A percentile compares a stretch with the other conserved stretches of the same genome.
These are phyloP conservation scores for Spathaspora sp. DNA, from an alignment of 1,139 yeast species.

Conservation along the genomic window DNA sequence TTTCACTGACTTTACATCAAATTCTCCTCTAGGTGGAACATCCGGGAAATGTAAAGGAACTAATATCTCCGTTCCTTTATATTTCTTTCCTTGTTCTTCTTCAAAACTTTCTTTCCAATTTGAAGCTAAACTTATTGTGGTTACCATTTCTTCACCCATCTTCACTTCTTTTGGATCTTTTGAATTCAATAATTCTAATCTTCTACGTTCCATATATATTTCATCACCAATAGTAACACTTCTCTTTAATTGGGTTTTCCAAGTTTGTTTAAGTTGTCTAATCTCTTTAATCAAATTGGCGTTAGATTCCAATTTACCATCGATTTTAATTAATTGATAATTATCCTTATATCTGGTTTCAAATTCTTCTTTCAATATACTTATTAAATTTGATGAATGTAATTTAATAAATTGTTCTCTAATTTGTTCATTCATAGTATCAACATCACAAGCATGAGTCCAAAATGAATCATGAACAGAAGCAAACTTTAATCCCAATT, in stretches of 20 bases:
- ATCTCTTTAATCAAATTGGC: slow-evolving; percentile 59
- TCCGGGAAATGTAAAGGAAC: slow-evolving; percentile 72
- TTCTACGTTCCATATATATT: slow-evolving; percentile 63
- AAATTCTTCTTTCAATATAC: slow-evolving; percentile 73
- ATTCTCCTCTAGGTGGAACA: slow-evolving; percentile 79
- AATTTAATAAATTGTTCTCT: slow-evolving; percentile 79
- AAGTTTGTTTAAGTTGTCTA: slow-evolving; percentile 47
- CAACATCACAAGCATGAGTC: slow-evolving; percentile 93
- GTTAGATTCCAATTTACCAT: slow-evolving; percentile 49
- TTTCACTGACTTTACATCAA: slow-evolving; percentile 72
- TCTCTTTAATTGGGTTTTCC: slow-evolving; percentile 53
- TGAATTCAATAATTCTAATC: slow-evolving; percentile 58
- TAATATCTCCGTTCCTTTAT: slow-evolving; percentile 22
- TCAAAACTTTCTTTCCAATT: slow-evolving; percentile 25
- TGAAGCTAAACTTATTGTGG: slow-evolving; percentile 72
- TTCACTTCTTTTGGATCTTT: slow-evolving; percentile 47
- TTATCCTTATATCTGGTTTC: slow-evolving; percentile 75
- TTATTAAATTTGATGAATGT: slow-evolving; percentile 72
- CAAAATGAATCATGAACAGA: slow-evolving; percentile 98
- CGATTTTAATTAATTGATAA: slow-evolving; percentile 59
- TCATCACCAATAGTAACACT: slow-evolving; percentile 71
- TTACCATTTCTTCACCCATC: slow-evolving; percentile 59
- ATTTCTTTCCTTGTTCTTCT: slow-evolving; percentile 13
- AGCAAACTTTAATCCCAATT: slow-evolving; percentile 72
- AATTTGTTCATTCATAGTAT: slow-evolving; percentile 65